Conservation (phyloP, 352 stramenopile genomes). For the Phytophthora pseudosyringae region DNA sequence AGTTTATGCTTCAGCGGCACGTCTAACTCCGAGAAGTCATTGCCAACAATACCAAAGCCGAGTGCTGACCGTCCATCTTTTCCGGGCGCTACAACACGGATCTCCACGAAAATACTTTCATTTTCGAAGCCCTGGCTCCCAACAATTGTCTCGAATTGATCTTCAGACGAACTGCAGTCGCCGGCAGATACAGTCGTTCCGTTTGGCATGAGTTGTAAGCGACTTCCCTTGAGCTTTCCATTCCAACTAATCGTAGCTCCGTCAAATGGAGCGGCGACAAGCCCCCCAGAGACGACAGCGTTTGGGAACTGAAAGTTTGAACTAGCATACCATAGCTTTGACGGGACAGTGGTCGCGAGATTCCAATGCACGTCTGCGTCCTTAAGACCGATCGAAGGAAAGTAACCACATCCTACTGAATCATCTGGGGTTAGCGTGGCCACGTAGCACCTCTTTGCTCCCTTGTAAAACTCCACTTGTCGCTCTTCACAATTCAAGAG, state of each 20-base stretch:
- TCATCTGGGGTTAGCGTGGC: constrained; percentile 34
- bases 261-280: constrained; percentile 65
- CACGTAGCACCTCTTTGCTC: constrained; percentile 41
- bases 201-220: constrained; percentile 56
- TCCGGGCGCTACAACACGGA: constrained; percentile 60
- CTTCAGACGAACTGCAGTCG: constrained; percentile 49
- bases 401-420: constrained; percentile 39
- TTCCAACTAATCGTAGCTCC: constrained; percentile 70
- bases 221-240: constrained; percentile 56
- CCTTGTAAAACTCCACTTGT: constrained; percentile 69
- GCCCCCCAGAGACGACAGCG: constrained; percentile 66
- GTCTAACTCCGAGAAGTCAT: constrained; percentile 43
- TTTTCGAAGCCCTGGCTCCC: constrained; percentile 58
- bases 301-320: constrained; percentile 63
- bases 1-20: constrained; percentile 30
- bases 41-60: constrained; percentile 59
- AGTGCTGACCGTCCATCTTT: constrained; percentile 53
- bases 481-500: constrained; percentile 70
- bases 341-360: constrained; percentile 54
- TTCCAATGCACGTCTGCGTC: constrained; percentile 75
- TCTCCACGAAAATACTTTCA: constrained; percentile 62
- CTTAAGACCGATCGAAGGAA: constrained; percentile 63
- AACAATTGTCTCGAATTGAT: constrained; percentile 66
- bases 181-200: constrained; percentile 64
- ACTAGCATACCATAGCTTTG: constrained; percentile 65